A percentile compares a stretch with the other conserved stretches of the same genome.
Evolutionary conservation across 768 basidiomycete genomes (phyloP).

Genomic region (Boletus pseudopeckii): DNA sequence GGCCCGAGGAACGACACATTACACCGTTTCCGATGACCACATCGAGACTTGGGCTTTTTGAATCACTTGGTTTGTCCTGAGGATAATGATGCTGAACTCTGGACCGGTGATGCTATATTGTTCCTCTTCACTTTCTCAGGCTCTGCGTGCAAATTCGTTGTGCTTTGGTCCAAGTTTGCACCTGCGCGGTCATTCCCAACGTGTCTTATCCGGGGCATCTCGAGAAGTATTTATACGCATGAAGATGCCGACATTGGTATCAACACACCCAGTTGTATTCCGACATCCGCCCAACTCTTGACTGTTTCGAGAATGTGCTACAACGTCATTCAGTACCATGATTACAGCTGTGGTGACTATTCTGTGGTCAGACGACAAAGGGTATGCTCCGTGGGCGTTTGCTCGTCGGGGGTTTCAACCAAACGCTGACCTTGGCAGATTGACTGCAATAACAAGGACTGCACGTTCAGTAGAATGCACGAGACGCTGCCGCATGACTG

Average conservation of each 20-base stretch:
- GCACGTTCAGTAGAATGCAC: conserved; percentile 41
- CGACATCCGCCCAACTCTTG: background rate
- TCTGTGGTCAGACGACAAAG: conserved; percentile 30
- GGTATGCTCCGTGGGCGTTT: conserved; percentile 24
- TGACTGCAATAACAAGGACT: conserved; percentile 43
- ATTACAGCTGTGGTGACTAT: conserved; percentile 34
- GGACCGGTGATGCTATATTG: conserved; percentile 8
- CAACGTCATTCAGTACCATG: conserved; percentile 31
- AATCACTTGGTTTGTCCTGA: conserved; percentile 5
- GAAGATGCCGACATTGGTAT: background rate
- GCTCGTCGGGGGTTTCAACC: background rate
- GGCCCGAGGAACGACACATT: conserved; percentile 7
- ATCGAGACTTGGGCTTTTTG: conserved; percentile 11
- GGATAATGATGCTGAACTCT: conserved; percentile 1
- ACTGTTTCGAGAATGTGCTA: conserved; percentile 31
- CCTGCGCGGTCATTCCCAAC: conserved; percentile 2
- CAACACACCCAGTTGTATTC: conserved; percentile 3
- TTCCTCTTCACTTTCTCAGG: conserved; percentile 17
- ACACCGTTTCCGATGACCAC: conserved; percentile 2
- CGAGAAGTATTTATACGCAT: conserved; percentile 22
- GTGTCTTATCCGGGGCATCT: conserved; percentile 2
- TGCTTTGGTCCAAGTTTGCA: conserved; percentile 1
- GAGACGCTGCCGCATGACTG: conserved; percentile 35
- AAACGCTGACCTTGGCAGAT: conserved; percentile 33
- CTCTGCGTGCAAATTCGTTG: conserved; percentile 3